Conservation (phyloP, 768 basidiomycete genomes). For the Candolleomyces eurysporus region DNA sequence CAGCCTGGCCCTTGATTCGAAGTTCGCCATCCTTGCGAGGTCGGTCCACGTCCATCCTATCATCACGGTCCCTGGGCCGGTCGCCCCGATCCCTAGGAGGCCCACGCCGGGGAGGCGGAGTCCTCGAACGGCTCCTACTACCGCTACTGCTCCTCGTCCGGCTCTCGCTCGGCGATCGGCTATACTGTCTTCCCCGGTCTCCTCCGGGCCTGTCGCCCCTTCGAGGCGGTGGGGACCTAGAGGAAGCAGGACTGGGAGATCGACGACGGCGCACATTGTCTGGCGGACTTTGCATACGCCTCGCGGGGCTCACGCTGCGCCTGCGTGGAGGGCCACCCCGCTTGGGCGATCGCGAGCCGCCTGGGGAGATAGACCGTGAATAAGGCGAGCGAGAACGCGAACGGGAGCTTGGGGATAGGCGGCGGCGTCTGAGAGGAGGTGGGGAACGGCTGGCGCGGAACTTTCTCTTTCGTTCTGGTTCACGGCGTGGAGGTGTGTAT, state of each 20-base stretch:
- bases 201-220: constrained; percentile 43
- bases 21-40: constrained; percentile 29
- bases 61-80: constrained; percentile 17
- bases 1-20: constrained; percentile 75
- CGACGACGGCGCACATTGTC: background rate
- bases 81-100: constrained; percentile 13
- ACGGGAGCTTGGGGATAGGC: constrained; percentile 34
- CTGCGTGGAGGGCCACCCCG: background rate
- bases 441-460: constrained; percentile 40
- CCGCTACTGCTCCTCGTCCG: constrained; percentile 14
- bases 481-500: constrained; percentile 47
- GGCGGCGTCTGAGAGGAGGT: constrained; percentile 40
- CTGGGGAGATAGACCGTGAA: background rate
- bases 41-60: constrained; percentile 37
- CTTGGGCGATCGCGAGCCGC: background rate
- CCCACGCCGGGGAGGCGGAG: constrained; percentile 28
- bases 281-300: background rate
- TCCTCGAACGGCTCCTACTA: constrained; percentile 19
- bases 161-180: constrained; percentile 22
- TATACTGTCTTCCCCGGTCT: constrained; percentile 35
- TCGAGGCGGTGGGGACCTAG: constrained; percentile 37
- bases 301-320: background rate
- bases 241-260: constrained; percentile 25
- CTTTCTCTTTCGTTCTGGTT: constrained; percentile 17
- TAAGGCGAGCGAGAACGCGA: constrained; percentile 26